These are phyloP conservation scores for Plantago coronopus DNA, from an alignment of 305 asterid genomes.

Conservation along the genomic window DNA sequence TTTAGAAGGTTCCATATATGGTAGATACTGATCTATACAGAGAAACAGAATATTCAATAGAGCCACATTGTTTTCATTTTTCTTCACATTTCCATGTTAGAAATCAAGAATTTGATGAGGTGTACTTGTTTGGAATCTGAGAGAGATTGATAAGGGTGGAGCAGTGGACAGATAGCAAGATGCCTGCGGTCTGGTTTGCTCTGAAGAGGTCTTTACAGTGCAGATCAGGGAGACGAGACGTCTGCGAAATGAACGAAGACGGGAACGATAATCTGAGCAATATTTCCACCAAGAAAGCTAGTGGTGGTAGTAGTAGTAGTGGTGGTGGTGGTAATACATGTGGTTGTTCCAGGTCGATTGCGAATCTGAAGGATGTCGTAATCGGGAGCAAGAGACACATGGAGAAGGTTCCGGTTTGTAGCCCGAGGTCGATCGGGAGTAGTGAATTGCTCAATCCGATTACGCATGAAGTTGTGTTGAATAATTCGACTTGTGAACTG, in stretches of 20 bases:
- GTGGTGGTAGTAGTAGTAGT: slow-evolving; percentile 35
- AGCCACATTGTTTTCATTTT: slow-evolving; percentile 1
- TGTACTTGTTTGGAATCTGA: slow-evolving; percentile 10
- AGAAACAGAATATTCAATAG: slow-evolving; percentile 15
- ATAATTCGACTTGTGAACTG: slow-evolving; percentile 69
- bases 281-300: slow-evolving; percentile 48
- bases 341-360: slow-evolving; percentile 70
- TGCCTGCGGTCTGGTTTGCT: slow-evolving; percentile 90
- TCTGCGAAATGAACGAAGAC: slow-evolving; percentile 44
- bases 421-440: slow-evolving; percentile 92
- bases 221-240: slow-evolving; percentile 53
- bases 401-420: slow-evolving; percentile 65
- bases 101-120: not conserved
- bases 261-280: slow-evolving; percentile 29
- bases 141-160: not conserved
- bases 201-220: slow-evolving; percentile 72
- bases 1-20: slow-evolving; percentile 27
- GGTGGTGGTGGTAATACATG: slow-evolving; percentile 34
- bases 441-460: slow-evolving; percentile 84
- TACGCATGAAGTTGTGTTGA: slow-evolving; percentile 69
- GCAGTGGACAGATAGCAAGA: slow-evolving; percentile 13
- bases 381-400: slow-evolving; percentile 89
- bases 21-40: slow-evolving; percentile 22
- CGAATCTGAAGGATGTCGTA: slow-evolving; percentile 59
- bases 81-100: slow-evolving; percentile 8